Base-by-base conservation (phyloP, 768 basidiomycete species). In the Lentinus brumalis region DNA sequence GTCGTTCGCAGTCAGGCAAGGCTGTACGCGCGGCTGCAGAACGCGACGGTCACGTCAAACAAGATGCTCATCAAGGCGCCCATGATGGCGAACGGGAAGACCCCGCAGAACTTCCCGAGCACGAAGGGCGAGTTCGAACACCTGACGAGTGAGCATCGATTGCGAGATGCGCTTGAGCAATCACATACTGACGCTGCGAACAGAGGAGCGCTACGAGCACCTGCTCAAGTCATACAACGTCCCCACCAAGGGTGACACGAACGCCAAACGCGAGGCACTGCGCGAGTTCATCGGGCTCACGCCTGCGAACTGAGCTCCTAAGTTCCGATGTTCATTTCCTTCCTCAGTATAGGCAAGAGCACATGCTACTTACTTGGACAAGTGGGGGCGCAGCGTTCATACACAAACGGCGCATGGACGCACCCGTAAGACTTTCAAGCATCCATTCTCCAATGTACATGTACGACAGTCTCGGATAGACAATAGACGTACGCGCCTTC, bases 121-220 rank as follows among this genome's bases (percentile, higher is more conserved):
- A 73, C 75, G 0, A 74, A 76, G 53, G 78, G 78, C 56, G 78
- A 79, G 62, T 79, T 79, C 53, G 78, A 79, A 62, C 78, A 79
- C 63, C 71, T 79, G n/a, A 79, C 78, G 16, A 79, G 78, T 79
- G 49, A 41, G 73, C 71, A 46, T 6, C 46, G 3, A 35, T n/a
- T 31, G 32, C 57, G 30, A 15, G 15, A 39, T 18, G 11, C 42
- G 9, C 53, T 42, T 41, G 15, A 40, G 35, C n/a, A 39, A 26
- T 31, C 11, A 55, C 26, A 21, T 9, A 32, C n/a, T 21, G 10
- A n/a, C 51, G 5, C 31, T 11, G 9, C 2, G 11, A 49, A 14
- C 64, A 78, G 78, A 77, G 74, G 78, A 79, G 45, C 75, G 78
- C 0, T 79, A 79, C 64, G 78, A 79, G 40, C 63, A 39, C 8